Evolutionary conservation across 768 basidiomycete genomes (phyloP), one percentile per base, ranked within the genome.

Genomic region (Lepiota brunneoincarnata): DNA sequence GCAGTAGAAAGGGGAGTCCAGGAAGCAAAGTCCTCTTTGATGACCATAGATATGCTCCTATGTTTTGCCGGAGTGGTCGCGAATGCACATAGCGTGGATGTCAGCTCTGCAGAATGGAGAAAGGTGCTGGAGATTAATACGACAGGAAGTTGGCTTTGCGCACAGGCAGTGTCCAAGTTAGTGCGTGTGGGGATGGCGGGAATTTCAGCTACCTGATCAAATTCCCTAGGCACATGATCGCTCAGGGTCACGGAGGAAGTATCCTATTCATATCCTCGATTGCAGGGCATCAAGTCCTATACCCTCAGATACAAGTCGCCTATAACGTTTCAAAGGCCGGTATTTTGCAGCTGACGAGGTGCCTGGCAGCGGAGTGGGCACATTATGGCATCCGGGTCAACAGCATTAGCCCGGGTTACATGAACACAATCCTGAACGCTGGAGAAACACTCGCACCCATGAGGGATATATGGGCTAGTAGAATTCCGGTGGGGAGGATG

Each of bases 81-180:
- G 5, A 66, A 65, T 21, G 59, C 58, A 3, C 68, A 72, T 40
- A 69, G 73, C 2, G 58, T 64, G 26, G 68, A 75, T 15, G 48
- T 73, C 43, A 41, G 39, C 15, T 38, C 66, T 0, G 66, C 66
- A 18, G 67, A 71, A 34, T 79, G 73, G 74, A 65, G 61, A 52
- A 61, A 65, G 23, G 67, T 74, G 5, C 49, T 76, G 21, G 75
- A 77, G 41, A 62, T 75, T 38, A 79, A 76, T 49, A 69, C 70
- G 15, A 79, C 72, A 4, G 78, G 76, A 17, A 74, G 73, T 42
- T 77, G 72, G 73, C 54, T 76, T 45, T 77, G 75, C 51, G 74
- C 75, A 7, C 70, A 75, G 52, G 67, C 73, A 0, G 73, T 70
- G 26, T 71, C 68, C 46, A 73, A 65, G 77, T 72, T 44, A 46